Evolutionary conservation across 768 basidiomycete species (phyloP).

Genomic region (Tylopilus sp.): DNA sequence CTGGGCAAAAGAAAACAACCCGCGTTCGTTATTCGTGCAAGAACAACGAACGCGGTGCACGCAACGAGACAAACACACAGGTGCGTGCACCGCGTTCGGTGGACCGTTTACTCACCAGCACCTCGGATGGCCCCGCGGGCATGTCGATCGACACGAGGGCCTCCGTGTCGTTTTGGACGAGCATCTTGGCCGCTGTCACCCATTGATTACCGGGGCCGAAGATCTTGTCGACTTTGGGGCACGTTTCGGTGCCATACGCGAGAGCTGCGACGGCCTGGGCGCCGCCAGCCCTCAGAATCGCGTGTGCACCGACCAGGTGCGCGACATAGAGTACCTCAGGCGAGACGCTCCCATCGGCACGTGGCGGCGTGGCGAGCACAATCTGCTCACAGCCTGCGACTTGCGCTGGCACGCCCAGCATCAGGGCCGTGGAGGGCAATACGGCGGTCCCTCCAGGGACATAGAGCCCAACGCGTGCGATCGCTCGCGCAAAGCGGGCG

Average conservation of each 20-base stretch:
- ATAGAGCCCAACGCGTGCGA: constrained; percentile 93
- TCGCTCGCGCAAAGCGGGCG: constrained; percentile 92
- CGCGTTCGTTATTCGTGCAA: constrained; percentile 33
- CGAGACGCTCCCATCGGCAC: constrained; percentile 87
- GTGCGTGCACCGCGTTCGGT: constrained; percentile 57
- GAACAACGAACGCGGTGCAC: constrained; percentile 46
- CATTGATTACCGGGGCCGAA: constrained; percentile 99
- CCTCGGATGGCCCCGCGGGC: constrained; percentile 98
- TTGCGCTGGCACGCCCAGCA: constrained; percentile 97
- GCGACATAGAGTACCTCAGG: constrained; percentile 99
- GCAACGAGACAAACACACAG: constrained; percentile 48
- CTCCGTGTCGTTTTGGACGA: constrained; percentile 97
- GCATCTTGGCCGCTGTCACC: constrained; percentile 99
- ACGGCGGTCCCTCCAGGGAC: constrained; percentile 97
- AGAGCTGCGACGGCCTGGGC: constrained; percentile 95
- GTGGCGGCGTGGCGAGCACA: constrained; percentile 94
- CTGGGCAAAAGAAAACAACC: constrained; percentile 44
- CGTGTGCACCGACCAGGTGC: constrained; percentile 82
- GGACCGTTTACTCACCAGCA: constrained; percentile 58
- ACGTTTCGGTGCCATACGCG: constrained; percentile 93
- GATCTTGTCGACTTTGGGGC: constrained; percentile 98
- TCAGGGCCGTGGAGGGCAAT: constrained; percentile 93
- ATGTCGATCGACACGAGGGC: constrained; percentile 97
- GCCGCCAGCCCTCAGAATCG: constrained; percentile 91
- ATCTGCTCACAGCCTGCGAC: constrained; percentile 93